Conservation (phyloP, 441 rosid genomes). For the Lagerstroemia fauriei region DNA sequence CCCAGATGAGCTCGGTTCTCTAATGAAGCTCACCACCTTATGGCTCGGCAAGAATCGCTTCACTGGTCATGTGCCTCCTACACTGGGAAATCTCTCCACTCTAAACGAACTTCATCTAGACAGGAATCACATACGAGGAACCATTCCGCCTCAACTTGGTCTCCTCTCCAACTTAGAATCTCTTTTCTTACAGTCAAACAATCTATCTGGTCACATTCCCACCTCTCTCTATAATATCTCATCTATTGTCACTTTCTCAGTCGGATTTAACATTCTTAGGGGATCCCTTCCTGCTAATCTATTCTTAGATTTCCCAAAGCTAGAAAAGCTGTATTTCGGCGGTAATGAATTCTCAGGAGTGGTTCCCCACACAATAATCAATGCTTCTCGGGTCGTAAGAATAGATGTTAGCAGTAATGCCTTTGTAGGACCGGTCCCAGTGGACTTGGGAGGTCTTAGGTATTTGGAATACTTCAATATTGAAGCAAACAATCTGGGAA, state of each 20-base stretch:
- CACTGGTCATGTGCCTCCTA: neutral
- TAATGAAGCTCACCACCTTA: neutral
- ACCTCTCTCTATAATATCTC: constrained; percentile 4
- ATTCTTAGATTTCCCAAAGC: constrained; percentile 7
- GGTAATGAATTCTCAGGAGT: neutral
- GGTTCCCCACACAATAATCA: neutral
- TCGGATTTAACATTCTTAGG: neutral
- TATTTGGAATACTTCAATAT: neutral
- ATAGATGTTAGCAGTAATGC: neutral
- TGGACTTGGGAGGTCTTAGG: neutral
- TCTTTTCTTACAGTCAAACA: neutral
- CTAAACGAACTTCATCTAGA: neutral
- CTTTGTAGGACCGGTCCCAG: neutral
- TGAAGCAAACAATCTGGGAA: neutral
- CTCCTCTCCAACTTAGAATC: neutral
- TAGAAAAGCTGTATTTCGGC: neutral
- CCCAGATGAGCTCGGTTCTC: neutral
- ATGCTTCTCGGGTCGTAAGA: neutral
- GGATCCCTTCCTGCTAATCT: neutral
- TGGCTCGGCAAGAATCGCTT: neutral
- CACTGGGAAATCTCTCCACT: neutral
- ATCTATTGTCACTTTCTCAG: neutral
- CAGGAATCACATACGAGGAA: neutral
- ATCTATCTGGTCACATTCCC: neutral
- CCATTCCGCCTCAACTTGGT: neutral